Base-by-base conservation (phyloP, 139 green algal genomes). In the Chlorella sp. region DNA sequence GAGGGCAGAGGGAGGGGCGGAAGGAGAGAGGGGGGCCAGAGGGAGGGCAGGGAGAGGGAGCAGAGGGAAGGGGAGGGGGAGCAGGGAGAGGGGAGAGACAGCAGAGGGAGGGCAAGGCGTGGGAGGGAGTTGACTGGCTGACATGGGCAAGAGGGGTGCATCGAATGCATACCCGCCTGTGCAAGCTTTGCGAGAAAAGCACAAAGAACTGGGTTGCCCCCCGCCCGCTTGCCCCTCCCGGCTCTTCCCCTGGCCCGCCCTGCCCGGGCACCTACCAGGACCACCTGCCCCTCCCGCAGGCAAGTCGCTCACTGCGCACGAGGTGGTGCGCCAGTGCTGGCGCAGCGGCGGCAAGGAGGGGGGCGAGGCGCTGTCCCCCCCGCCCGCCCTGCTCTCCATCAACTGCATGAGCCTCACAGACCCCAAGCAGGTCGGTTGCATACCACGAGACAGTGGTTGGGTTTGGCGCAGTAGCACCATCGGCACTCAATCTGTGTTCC, bases 381-480 rank as follows among this genome's bases (percentile, higher is more conserved):
- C 91, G 4, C 93, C 94, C 30, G 88, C 88, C 30, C 53, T 94
- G 34, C 61, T 96, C 21, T 93, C 92, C 28, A 92, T 96, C 75
- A 96, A 96, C 84, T 96, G 94, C 90, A 96, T 96, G 93, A 84
- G 86, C 12, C 86, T 96, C 57, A 68, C 85, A 7, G 77, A 89
- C 32, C 84, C 93, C 0, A 73, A 84, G 40, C 89, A 93, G 73
- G 78, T 91, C 36, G 32, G 83, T 1, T 32, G 36, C 16, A 12
- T 32, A 48, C 40, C 42, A 18, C 3, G 36, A 16, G 4, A 39
- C 71, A 39, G 30, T 78, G 18, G n/a, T n/a, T n/a, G n/a, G n/a
- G n/a, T n/a, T n/a, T n/a, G n/a, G n/a, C n/a, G n/a, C n/a, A n/a
- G n/a, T n/a, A n/a, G n/a, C n/a, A n/a, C n/a, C n/a, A n/a, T n/a